Base-by-base conservation (phyloP, 495 filamentous ascomycete species). In the Aspergillus sclerotiicarbonarius region DNA sequence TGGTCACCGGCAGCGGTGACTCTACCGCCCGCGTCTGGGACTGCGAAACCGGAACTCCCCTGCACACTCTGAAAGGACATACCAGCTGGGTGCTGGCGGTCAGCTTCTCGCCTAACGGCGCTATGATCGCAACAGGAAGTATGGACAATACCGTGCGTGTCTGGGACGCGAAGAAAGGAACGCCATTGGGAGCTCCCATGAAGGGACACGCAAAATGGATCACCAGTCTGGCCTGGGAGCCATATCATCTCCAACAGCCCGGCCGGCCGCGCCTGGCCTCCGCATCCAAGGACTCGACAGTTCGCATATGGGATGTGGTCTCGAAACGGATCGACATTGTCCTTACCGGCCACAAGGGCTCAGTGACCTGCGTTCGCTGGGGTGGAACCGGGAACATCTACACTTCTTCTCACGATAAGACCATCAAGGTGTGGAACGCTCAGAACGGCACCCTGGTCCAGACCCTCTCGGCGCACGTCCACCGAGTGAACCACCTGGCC, bases 401-500 rank as follows among this genome's bases (percentile, higher is more conserved):
- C 71, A 91, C 89, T 8, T 81, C 86, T 31, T 92, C 90, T n/a
- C 91, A 96, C 67, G 95, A 99, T 72, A 92, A 92, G 75, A 89
- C 89, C 5, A 84, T 99, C 59, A 94, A 94, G 59, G 84, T 96
- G 8, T 99, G 95, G 93, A 86, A 92, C 63, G 81, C 90, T 8
- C 78, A 81, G 20, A 84, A 86, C 53, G 92, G 92, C 7, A 90
- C 87, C 0, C 75, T 97, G 15, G 77, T 90, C 41, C 87, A 95
- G 68, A 90, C 84, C 1, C 75, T 98, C 32, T 84, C 84, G 1
- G 80, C 88, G 1, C 95, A 99, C 67, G 90, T 90, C 0, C 93
- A 97, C 70, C 95, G 94, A 82, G 87, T 99, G 9, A 99, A 99
- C 72, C 91, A 98, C 68, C 85, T 99, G 9, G 91, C 94, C 0